Base-by-base conservation (phyloP, 148 eudicot genomes). In the Mesembryanthemum crystallinum region DNA sequence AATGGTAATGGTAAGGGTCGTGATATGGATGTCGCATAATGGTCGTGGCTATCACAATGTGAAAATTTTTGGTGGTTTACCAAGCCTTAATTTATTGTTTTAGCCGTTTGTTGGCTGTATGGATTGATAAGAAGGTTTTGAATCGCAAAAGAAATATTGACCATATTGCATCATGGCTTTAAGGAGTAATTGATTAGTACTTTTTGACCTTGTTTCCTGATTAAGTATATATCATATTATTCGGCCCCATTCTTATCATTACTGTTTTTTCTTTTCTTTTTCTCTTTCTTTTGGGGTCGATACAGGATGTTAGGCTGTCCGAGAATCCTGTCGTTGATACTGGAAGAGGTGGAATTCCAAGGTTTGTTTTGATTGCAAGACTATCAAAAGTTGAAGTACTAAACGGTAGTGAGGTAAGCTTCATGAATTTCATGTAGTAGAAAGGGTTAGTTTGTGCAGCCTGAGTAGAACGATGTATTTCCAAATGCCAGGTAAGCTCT, bases 361-460 rank as follows among this genome's bases (percentile, higher is more conserved):
- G 97, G 84, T 95, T 86, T 88, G 92, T 86, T 69, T 76, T 95
- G 81, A 84, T 92, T 88, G 96, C 98, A 62, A 85, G 96, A 57
- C 83, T 95, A 69, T 85, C 91, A 60, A 89, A 87, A 82, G 86
- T 95, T 62, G 78, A 85, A 84, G 72, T 87, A 20, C 77, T 95
- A 25, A 95, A 95, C 79, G 97, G 97, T 77, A 92, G 98, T 81
- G 97, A 95, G 97, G 98, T 95, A 77, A 75, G 27, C 69, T 73
- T 70, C 66, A 55, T 33, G 42, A 61, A 37, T 45, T 62, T 64
- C 64, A 58, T 3, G 1, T 27, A 20, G 49, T 49, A 42, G 21
- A 28, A 23, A 51, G 37, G 30, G 28, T 77, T 78, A 47, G 28
- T 61, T 66, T 68, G 28, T 54, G 55, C 65, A 69, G 73, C 47